These are phyloP conservation scores for Crithidia fasciculata DNA, from an alignment of 208 protist genomes.

Conservation along the genomic window DNA sequence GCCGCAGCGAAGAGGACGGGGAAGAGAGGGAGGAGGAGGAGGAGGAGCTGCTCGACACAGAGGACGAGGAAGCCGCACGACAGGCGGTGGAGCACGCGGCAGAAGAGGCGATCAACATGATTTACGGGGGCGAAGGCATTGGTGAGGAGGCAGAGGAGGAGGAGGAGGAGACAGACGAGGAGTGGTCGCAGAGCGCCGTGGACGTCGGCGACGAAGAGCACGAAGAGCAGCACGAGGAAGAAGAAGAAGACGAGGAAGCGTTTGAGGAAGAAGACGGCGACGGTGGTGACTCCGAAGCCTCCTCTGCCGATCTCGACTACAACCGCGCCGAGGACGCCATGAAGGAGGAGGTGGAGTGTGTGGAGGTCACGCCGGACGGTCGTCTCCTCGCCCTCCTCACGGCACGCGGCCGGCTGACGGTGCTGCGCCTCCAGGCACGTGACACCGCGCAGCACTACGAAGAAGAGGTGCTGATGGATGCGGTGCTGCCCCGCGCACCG, in stretches of 20 bases:
- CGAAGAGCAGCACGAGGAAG: slow-evolving; percentile 12
- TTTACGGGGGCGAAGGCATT: neutral
- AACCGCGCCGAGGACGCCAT: slow-evolving; percentile 51
- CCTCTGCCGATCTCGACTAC: slow-evolving; percentile 53
- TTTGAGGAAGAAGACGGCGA: slow-evolving; percentile 31
- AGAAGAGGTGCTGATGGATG: slow-evolving; percentile 58
- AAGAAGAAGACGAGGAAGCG: slow-evolving; percentile 23
- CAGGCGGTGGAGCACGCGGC: neutral
- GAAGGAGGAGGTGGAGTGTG: slow-evolving; percentile 72
- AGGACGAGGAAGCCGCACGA: neutral
- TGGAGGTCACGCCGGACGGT: slow-evolving; percentile 59
- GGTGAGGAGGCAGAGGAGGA: slow-evolving; percentile 1
- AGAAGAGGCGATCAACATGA: neutral
- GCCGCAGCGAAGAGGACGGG: neutral
- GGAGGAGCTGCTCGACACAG: neutral
- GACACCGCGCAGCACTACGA: slow-evolving; percentile 29
- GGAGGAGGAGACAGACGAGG: slow-evolving; percentile 17
- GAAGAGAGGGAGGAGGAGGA: slow-evolving; percentile 14
- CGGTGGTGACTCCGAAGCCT: slow-evolving; percentile 26
- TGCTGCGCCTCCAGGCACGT: slow-evolving; percentile 50
- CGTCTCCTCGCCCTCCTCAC: slow-evolving; percentile 72
- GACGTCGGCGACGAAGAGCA: neutral
- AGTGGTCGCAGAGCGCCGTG: slow-evolving; percentile 10
- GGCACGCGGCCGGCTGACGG: slow-evolving; percentile 62
- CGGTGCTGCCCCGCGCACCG: slow-evolving; percentile 31